A percentile compares a stretch with the other conserved stretches of the same genome.
phyloP scores from a whole-genome alignment of 306 rosid species.

The Quercus wislizeni region DNA sequence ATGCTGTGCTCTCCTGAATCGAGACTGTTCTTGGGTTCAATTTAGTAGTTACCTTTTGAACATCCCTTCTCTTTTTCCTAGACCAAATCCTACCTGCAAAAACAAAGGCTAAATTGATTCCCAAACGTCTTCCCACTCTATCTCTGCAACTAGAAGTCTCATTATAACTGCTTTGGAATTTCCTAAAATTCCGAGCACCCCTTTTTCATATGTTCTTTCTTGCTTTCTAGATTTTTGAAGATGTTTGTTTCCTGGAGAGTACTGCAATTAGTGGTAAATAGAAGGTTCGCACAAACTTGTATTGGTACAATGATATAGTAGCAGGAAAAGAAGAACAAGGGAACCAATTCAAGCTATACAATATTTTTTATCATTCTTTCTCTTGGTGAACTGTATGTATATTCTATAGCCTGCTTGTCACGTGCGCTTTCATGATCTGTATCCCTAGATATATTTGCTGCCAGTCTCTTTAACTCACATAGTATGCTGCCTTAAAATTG shows the following conservation, averaged over 20 bases:
- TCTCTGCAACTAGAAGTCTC: background rate
- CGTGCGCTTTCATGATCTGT: background rate
- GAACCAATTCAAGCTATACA: background rate
- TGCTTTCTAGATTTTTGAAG: background rate
- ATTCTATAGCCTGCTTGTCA: background rate
- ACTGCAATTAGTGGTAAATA: background rate
- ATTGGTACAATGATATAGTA: background rate
- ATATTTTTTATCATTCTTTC: background rate
- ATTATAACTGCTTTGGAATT: background rate
- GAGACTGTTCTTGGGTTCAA: background rate
- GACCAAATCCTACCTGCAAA: background rate
- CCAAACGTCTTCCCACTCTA: background rate
- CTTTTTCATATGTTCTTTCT: background rate
- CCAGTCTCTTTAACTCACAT: background rate
- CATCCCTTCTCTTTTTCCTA: background rate
- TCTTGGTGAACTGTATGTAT: background rate
- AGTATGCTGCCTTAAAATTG: background rate
- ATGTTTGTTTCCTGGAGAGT: conserved; percentile 1
- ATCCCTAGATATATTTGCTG: background rate
- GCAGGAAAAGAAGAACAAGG: background rate
- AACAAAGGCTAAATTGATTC: background rate
- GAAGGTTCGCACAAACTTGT: background rate
- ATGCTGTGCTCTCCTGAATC: background rate
- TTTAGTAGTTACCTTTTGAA: background rate
- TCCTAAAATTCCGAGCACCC: background rate